These are phyloP conservation scores for Magnaporthales sp. DNA, from an alignment of 2,329 filamentous ascomycete species.

Conservation along the genomic window DNA sequence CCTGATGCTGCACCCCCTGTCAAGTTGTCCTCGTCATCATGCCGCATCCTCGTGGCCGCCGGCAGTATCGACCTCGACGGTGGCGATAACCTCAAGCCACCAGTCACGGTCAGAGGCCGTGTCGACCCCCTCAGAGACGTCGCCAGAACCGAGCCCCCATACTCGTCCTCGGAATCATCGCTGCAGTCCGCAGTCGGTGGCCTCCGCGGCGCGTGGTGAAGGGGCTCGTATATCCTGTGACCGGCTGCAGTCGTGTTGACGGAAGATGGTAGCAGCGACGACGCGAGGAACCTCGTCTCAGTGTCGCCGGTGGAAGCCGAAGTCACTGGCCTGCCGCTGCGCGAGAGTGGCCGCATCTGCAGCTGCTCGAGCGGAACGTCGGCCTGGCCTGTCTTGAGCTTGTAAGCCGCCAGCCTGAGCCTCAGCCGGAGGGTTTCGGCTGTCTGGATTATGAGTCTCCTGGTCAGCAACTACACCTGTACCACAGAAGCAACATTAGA, in stretches of 20 bases:
- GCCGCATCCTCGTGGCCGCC: not conserved
- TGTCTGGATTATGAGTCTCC: constrained; percentile 32
- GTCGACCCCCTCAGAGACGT: not conserved
- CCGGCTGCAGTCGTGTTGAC: not conserved
- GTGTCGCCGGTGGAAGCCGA: not conserved
- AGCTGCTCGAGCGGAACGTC: constrained; percentile 55
- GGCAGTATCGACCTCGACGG: not conserved
- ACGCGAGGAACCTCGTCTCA: not conserved
- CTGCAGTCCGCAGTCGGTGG: not conserved
- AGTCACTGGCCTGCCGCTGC: not conserved
- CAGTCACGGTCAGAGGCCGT: not conserved
- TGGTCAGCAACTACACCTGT: not conserved
- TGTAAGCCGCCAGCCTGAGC: constrained; percentile 66
- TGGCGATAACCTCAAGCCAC: not conserved
- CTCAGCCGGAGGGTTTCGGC: constrained; percentile 59
- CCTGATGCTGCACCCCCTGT: not conserved
- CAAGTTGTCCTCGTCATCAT: not conserved
- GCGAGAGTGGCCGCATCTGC: constrained; percentile 26
- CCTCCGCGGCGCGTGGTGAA: not conserved
- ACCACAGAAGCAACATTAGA: not conserved
- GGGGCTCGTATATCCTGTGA: not conserved
- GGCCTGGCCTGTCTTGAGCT: constrained; percentile 64
- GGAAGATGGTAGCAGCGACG: not conserved
- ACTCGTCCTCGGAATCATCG: not conserved
- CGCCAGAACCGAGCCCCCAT: not conserved